phyloP scores from a whole-genome alignment of 345 rosid genomes.

The Eucalyptus polyanthemos region DNA sequence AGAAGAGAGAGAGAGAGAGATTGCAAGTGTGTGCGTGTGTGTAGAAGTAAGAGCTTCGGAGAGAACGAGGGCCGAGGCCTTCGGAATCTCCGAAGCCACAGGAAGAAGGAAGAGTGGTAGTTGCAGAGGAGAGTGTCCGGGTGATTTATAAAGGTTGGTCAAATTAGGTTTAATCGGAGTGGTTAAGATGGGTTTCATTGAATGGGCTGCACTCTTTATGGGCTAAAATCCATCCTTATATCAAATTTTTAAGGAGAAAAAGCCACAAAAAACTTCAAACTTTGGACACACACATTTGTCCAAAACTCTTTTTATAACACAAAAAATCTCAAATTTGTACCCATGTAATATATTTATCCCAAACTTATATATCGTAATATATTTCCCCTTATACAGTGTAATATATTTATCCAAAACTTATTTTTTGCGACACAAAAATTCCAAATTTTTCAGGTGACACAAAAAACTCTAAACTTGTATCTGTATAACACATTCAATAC shows the following conservation, averaged over 20 bases:
- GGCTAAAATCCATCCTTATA: background rate
- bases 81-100: constrained; percentile 74
- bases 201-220: background rate
- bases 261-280: too few relatives aligned
- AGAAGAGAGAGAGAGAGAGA: background rate
- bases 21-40: background rate
- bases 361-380: too few relatives aligned
- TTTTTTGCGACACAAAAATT: too few relatives aligned
- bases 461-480: rapidly evolving
- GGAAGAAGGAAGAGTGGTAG: background rate
- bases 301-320: too few relatives aligned
- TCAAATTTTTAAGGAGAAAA: background rate
- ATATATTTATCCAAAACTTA: too few relatives aligned
- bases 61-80: constrained; percentile 37
- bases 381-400: too few relatives aligned
- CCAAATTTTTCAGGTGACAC: rapidly evolving
- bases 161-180: background rate
- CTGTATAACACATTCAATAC: rapidly evolving
- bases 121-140: background rate
- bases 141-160: background rate
- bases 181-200: background rate
- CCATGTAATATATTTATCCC: rapidly evolving
- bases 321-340: too few relatives aligned
- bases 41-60: constrained; percentile 15
- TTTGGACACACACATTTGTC: too few relatives aligned